Percentiles rank a stretch among this genome's conserved stretches.
phyloP scores from a whole-genome alignment of 179 eudicot genomes.

The Gypsophila paniculata region DNA sequence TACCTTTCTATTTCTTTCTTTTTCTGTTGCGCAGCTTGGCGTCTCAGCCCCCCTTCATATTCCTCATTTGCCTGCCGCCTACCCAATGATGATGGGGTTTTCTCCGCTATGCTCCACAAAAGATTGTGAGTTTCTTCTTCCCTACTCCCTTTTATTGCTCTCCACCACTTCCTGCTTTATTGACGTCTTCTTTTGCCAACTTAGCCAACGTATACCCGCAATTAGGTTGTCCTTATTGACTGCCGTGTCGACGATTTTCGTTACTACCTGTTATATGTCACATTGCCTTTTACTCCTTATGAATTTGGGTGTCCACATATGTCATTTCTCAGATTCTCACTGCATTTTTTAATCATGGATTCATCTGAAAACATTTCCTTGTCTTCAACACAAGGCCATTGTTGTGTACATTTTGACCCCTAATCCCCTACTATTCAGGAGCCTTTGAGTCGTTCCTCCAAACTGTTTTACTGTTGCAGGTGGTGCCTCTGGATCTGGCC shows the following conservation, averaged over 20 bases:
- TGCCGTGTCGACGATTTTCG: not conserved
- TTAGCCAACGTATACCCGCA: not conserved
- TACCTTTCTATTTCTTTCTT: not conserved
- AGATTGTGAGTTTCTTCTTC: slow-evolving; percentile 28
- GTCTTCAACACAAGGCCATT: no score
- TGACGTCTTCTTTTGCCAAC: not conserved
- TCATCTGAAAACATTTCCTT: no score
- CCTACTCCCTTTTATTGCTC: not conserved
- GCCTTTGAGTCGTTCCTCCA: no score
- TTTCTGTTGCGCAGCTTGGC: slow-evolving; percentile 27
- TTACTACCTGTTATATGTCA: not conserved
- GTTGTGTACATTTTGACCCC: no score
- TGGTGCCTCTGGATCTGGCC: no score
- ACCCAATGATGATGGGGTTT: slow-evolving; percentile 18
- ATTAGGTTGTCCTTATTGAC: not conserved
- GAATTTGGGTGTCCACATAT: not conserved
- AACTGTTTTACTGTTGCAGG: no score
- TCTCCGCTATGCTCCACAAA: slow-evolving; percentile 18
- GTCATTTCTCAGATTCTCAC: no score
- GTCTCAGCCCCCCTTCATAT: slow-evolving; percentile 17
- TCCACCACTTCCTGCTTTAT: not conserved
- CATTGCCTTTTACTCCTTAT: not conserved
- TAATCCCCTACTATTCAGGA: no score
- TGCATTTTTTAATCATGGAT: no score
- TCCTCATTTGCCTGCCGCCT: slow-evolving; percentile 18